Conservation (phyloP, 1,284 basidiomycete species). For the Pyrrhoderma noxium region DNA sequence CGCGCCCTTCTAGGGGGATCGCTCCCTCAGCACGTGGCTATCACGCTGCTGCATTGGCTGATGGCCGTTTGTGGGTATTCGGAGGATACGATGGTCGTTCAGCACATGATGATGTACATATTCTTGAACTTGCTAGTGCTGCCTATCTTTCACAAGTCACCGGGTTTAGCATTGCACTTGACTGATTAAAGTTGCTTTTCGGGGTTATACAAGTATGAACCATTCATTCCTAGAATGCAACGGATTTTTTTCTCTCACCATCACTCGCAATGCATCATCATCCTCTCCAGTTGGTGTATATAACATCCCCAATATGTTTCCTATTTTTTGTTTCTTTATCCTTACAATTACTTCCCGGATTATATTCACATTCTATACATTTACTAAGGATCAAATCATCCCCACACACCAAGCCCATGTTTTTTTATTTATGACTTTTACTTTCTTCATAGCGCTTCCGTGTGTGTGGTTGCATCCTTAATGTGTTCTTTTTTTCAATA, state of each 20-base stretch:
- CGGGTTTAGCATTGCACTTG: constrained; percentile 54
- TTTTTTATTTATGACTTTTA: no score
- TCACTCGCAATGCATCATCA: no score
- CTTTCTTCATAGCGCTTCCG: neutral
- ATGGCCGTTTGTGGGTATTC: constrained; percentile 79
- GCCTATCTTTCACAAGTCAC: constrained; percentile 93
- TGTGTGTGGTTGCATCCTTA: no score
- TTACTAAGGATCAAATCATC: neutral
- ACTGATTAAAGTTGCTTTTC: constrained; percentile 18
- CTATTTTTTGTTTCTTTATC: neutral
- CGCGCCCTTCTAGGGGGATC: constrained; percentile 54
- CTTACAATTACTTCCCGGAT: neutral
- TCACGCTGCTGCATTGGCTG: constrained; percentile 74
- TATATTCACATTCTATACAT: neutral
- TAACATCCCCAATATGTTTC: neutral
- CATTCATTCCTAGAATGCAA: no score
- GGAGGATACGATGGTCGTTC: constrained; percentile 82
- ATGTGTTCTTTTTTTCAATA: neutral
- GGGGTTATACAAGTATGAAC: no score
- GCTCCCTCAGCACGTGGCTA: constrained; percentile 76
- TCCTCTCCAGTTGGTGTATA: no score
- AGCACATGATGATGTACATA: constrained; percentile 80
- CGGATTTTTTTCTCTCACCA: no score
- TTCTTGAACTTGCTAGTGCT: constrained; percentile 78
- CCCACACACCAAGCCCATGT: no score